Evolutionary conservation across 768 basidiomycete species (phyloP).

Genomic region (Clathrus columnatus): DNA sequence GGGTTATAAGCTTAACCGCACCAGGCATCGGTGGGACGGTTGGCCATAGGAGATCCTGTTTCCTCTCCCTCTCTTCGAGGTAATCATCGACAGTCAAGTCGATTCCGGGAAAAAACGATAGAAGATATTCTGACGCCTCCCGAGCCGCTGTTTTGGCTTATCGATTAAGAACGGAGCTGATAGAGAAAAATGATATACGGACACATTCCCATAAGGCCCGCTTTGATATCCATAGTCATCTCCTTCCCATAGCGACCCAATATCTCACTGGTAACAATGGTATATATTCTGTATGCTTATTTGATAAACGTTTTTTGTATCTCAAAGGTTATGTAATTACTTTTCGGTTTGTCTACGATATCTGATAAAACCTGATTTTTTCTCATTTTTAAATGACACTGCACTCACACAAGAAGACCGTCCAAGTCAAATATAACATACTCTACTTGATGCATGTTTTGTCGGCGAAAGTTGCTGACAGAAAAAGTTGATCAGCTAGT

Average conservation of each 20-base stretch:
- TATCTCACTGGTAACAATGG: slow-evolving; percentile 69
- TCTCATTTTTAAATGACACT: not conserved
- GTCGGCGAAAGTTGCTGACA: too few species aligned
- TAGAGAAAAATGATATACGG: slow-evolving; percentile 15
- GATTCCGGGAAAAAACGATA: slow-evolving; percentile 71
- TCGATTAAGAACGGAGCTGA: not conserved
- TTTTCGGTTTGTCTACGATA: slow-evolving; percentile 5
- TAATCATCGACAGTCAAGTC: slow-evolving; percentile 55
- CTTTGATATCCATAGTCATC: slow-evolving; percentile 86
- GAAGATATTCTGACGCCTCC: slow-evolving; percentile 54
- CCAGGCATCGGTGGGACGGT: slow-evolving; percentile 69
- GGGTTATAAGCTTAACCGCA: slow-evolving; percentile 54
- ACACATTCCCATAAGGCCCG: slow-evolving; percentile 87
- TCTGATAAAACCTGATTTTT: not conserved
- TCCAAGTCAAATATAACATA: slow-evolving; percentile 73
- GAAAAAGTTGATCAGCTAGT: not conserved
- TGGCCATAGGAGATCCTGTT: slow-evolving; percentile 62
- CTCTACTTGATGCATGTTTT: slow-evolving; percentile 29
- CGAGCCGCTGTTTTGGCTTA: slow-evolving; percentile 44
- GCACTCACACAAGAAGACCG: slow-evolving; percentile 30
- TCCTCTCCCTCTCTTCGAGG: slow-evolving; percentile 41
- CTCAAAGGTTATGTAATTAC: not conserved
- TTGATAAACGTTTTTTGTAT: too few species aligned
- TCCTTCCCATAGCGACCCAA: slow-evolving; percentile 60
- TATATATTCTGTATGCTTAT: slow-evolving; percentile 41